phyloP scores from a whole-genome alignment of 768 basidiomycete species.

The Leccinellum rugosiceps region DNA sequence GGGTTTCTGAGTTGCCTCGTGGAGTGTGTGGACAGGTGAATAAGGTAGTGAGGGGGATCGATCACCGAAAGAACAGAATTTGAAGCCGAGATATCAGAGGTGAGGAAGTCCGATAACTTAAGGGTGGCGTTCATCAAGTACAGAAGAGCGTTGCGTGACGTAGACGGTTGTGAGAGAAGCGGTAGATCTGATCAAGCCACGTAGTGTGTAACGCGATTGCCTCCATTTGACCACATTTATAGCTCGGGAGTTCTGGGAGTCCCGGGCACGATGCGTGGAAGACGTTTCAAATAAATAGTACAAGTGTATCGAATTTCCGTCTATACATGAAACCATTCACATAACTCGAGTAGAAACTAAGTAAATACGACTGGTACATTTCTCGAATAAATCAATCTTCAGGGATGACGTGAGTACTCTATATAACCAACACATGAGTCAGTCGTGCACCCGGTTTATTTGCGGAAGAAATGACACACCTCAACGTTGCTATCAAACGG shows the following conservation, averaged over 20 bases:
- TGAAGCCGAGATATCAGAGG: slow-evolving; percentile 65
- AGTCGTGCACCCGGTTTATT: neutral
- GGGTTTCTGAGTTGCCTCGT: slow-evolving; percentile 52
- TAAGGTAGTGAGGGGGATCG: slow-evolving; percentile 60
- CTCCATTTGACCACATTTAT: neutral
- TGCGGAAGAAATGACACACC: slow-evolving; percentile 18
- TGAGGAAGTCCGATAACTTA: slow-evolving; percentile 75
- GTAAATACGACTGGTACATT: neutral
- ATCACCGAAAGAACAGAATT: slow-evolving; percentile 63
- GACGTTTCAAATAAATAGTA: neutral
- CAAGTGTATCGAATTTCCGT: neutral
- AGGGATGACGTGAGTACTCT: slow-evolving; percentile 21
- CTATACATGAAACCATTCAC: neutral
- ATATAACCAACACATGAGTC: neutral
- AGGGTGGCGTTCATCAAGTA: slow-evolving; percentile 69
- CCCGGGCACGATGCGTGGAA: neutral
- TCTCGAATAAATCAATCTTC: slow-evolving; percentile 14
- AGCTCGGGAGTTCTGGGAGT: neutral
- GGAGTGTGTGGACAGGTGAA: slow-evolving; percentile 61
- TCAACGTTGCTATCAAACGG: slow-evolving; percentile 35
- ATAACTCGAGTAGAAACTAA: neutral
- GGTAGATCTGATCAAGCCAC: neutral
- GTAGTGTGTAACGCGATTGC: too few species aligned
- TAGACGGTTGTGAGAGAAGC: too few species aligned
- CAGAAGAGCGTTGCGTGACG: slow-evolving; percentile 45